Evolutionary conservation across 108 stramenopile species (phyloP).

Genomic region (Ochromonas danica): DNA sequence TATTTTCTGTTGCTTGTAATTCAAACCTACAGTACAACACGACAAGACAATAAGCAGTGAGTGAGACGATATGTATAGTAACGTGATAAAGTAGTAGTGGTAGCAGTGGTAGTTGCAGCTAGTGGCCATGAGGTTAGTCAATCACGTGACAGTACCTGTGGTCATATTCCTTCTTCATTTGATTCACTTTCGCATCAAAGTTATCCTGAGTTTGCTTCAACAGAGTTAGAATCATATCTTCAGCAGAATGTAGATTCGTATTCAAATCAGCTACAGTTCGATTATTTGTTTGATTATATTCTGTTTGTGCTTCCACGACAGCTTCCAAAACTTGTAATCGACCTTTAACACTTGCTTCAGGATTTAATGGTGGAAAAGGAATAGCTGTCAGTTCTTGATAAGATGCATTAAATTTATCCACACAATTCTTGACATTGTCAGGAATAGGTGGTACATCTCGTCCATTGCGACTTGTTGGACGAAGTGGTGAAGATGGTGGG

Average conservation of each 20-base stretch:
- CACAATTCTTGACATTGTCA: background rate
- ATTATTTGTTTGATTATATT: background rate
- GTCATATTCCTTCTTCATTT: background rate
- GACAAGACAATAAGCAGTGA: no score
- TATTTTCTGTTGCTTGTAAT: background rate
- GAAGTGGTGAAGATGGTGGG: no score
- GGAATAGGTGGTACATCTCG: background rate
- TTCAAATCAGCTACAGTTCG: background rate
- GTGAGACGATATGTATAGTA: no score
- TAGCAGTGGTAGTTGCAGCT: no score
- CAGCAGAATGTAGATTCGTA: background rate
- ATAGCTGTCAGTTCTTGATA: background rate
- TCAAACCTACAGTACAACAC: slow-evolving; percentile 1
- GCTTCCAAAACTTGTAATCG: background rate
- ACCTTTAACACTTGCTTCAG: background rate
- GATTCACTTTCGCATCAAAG: background rate
- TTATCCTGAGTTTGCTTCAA: background rate
- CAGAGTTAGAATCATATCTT: background rate
- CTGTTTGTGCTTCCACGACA: background rate
- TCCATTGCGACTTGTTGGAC: no score
- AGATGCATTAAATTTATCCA: background rate
- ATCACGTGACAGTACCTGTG: no score
- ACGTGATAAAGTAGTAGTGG: no score
- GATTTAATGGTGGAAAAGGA: background rate
- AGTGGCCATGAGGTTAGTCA: no score